Percentiles rank a stretch among this genome's conserved stretches.
These are phyloP conservation scores for Ceratocystis ficicola DNA, from an alignment of 2,329 filamentous ascomycete genomes.

Conservation along the genomic window DNA sequence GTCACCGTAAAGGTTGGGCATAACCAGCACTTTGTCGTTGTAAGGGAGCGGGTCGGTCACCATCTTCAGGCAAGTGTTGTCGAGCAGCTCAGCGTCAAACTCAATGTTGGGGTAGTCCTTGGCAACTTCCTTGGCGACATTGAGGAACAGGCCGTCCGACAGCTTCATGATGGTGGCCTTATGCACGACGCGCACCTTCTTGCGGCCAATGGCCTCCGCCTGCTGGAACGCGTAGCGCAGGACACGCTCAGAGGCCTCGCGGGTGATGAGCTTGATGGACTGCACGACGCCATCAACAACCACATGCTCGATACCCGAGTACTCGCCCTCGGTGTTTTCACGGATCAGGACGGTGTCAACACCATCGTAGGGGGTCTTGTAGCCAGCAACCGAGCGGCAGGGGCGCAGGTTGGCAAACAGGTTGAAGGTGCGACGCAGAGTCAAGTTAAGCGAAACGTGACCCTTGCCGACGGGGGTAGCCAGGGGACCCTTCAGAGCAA, in stretches of 20 bases:
- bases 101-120: constrained; percentile 94
- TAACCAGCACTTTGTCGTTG: constrained; percentile 98
- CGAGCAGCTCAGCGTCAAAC: constrained; percentile 94
- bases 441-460: constrained; percentile 97
- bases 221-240: constrained; percentile 98
- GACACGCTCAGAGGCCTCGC: constrained; percentile 86
- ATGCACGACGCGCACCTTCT: constrained; percentile 95
- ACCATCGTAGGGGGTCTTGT: constrained; percentile 95
- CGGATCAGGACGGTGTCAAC: constrained; percentile 96
- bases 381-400: constrained; percentile 91
- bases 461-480: constrained; percentile 97
- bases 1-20: constrained; percentile 98
- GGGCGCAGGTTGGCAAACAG: constrained; percentile 98
- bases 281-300: constrained; percentile 97
- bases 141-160: constrained; percentile 96
- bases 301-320: constrained; percentile 97
- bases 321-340: constrained; percentile 99
- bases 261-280: constrained; percentile 98
- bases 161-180: constrained; percentile 99
- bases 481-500: constrained; percentile 94
- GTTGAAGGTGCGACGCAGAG: constrained; percentile 97
- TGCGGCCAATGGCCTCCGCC: constrained; percentile 78
- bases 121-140: constrained; percentile 68
- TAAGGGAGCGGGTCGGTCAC: constrained; percentile 91
- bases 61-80: constrained; percentile 99